Evolutionary conservation across 1,139 yeast genomes (phyloP), one percentile per base, ranked within the genome.

Genomic region (Candida dubliniensis): DNA sequence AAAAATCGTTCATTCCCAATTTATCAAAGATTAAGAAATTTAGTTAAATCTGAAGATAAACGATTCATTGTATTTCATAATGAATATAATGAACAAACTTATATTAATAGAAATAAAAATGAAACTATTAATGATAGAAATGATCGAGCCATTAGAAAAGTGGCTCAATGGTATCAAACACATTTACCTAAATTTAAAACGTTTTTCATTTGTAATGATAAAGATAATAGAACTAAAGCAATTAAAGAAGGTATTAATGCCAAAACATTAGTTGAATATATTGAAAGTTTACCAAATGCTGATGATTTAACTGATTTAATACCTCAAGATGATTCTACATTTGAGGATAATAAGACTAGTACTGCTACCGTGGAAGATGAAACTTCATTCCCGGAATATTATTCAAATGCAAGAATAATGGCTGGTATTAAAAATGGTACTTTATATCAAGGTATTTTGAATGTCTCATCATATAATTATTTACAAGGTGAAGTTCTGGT

Each of bases 391-490:
- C 87, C 88, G 1, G 90, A 87, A 46, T 88, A 89, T 60, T 89
- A 87, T 60, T 68, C 93, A 7, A 80, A 82, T 45, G 81, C 98
- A 0, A 78, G 96, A 64, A 74, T 90, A 24, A 80, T 89, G 79
- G 98, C 96, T 40, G 99, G 99, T 39, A 67, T 91, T 52, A 87
- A 85, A 59, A 87, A 83, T 57, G 96, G 96, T 31, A 84, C 95
- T 9, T 69, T 93, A 36, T 87, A 85, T 60, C 96, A 90, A 66
- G 99, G 99, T 32, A 74, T 76, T 25, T 75, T 95, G 53, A 81
- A 82, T 55, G 81, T 90, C 31, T 88, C 95, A 4, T 82, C 90
- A 15, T 93, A 90, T 63, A 95, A 95, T 60, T 84, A 87, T 58
- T 72, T 91, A 47, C 96, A 95, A 66, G 99, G 96, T 42, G 78